Conservation (phyloP, 352 stramenopile species). For the Lagenidium giganteum region DNA sequence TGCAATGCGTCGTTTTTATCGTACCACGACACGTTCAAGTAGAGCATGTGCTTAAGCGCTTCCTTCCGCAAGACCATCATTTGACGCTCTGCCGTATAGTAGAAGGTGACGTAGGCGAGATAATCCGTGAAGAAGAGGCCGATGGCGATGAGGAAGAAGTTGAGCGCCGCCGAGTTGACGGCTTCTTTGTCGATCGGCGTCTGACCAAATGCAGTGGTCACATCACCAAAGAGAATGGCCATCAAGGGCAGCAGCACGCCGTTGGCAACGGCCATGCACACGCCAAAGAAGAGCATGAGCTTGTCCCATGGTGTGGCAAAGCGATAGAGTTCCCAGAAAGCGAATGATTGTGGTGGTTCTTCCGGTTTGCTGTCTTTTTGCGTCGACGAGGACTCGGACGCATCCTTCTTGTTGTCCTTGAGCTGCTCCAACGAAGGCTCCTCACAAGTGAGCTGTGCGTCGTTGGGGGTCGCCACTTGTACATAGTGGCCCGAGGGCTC, state of each 20-base stretch:
- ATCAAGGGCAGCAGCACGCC: slow-evolving; percentile 36
- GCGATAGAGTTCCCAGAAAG: slow-evolving; percentile 27
- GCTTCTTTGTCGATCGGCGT: slow-evolving; percentile 21
- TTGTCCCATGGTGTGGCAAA: slow-evolving; percentile 31
- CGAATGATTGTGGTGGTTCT: no score
- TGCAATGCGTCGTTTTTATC: slow-evolving; percentile 27
- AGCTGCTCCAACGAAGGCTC: no score
- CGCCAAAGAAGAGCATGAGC: slow-evolving; percentile 17
- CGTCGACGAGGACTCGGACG: no score
- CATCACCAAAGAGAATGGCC: slow-evolving; percentile 37
- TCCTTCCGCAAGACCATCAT: slow-evolving; percentile 30
- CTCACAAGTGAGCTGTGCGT: no score
- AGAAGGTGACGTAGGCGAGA: slow-evolving; percentile 24
- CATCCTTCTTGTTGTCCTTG: no score
- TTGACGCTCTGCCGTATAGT: slow-evolving; percentile 28
- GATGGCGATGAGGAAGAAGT: slow-evolving; percentile 13
- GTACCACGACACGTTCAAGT: slow-evolving; percentile 44
- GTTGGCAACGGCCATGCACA: slow-evolving; percentile 22
- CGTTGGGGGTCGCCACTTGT: no score
- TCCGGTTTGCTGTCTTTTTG: no score
- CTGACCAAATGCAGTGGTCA: slow-evolving; percentile 19
- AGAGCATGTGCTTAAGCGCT: slow-evolving; percentile 32
- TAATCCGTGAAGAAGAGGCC: slow-evolving; percentile 28
- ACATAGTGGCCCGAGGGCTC: no score
- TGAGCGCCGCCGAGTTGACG: slow-evolving; percentile 8